Base-by-base conservation (phyloP, 2,329 filamentous ascomycete genomes). In the Alternaria tenuissima region DNA sequence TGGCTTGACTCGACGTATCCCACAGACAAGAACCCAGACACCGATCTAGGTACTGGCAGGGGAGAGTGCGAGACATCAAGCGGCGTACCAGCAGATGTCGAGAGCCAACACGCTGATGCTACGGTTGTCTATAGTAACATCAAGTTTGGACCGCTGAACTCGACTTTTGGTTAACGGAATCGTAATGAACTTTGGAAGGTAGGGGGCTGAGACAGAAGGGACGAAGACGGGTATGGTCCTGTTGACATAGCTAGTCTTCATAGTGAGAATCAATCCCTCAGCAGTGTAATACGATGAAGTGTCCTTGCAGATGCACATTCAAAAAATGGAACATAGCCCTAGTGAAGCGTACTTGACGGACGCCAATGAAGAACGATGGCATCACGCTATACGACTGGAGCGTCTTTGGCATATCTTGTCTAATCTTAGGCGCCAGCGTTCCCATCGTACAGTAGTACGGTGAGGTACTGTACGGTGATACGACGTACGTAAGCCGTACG, bases 1-100 rank as follows among this genome's bases (percentile, higher is more conserved):
- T 92, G 90, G 90, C 85, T 92, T 63, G 89, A 92, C 80, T 85
- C 84, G 63, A 85, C 80, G 68, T 89, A 86, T 79, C 88, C 89
- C 18, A 79, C 81, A 43, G 71, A 78, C 55, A 71, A 64, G 55
- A 67, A 76, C 49, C 52, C 66, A 9, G 66, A 57, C 14, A 49
- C 60, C 24, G 56, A 66, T 39, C 73, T 72, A 24, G 77, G 76
- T 55, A 67, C 68, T 9, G 72, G 61, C n/a, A 68, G 77, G 49
- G 77, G 77, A 20, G 69, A 67, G 12, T 74, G 72, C 22, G 63
- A 59, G 5, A 72, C 55, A 16, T 61, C 60, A 4, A 70, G 68
- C 20, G 76, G 76, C 38, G 65, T 62, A 16, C 76, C 76, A n/a
- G 67, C 59, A 7, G 73, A 76, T 36, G 67, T 74, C 24, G 72